Evolutionary conservation across 2,329 filamentous ascomycete species (phyloP).

Genomic region (Xylaria sp.): DNA sequence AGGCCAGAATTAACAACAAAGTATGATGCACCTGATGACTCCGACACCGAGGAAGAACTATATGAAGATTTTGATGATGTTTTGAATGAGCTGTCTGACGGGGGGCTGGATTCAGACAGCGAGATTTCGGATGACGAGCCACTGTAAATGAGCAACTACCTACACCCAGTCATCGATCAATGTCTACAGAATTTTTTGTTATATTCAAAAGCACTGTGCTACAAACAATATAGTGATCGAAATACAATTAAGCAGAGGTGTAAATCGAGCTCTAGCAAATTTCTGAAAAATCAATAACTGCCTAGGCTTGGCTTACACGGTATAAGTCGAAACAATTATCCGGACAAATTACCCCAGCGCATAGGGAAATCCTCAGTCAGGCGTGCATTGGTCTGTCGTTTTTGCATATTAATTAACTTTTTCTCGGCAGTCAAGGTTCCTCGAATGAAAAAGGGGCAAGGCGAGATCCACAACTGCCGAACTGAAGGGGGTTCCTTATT

Average conservation of each 20-base stretch:
- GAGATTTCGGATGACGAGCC: neutral
- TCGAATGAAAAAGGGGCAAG: constrained; percentile 9
- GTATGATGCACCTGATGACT: neutral
- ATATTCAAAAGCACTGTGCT: neutral
- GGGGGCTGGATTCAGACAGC: neutral
- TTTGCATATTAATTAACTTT: constrained; percentile 9
- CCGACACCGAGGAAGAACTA: neutral
- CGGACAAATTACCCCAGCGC: constrained; percentile 18
- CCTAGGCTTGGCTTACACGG: constrained; percentile 15
- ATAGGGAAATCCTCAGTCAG: neutral
- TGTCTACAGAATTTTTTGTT: neutral
- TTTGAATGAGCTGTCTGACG: neutral
- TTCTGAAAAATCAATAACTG: neutral
- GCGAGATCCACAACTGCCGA: constrained; percentile 21
- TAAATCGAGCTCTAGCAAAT: neutral
- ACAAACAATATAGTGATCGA: neutral
- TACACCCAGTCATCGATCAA: neutral
- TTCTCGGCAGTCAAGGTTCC: constrained; percentile 2
- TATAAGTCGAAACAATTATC: constrained; percentile 18
- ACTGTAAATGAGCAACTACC: neutral
- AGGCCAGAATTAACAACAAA: neutral
- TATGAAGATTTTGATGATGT: constrained; percentile 1
- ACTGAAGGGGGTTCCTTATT: constrained; percentile 7
- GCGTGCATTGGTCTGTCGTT: constrained; percentile 4
- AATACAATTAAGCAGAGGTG: neutral